phyloP scores from a whole-genome alignment of 768 basidiomycete species.

The Clitopilus hobsonii region DNA sequence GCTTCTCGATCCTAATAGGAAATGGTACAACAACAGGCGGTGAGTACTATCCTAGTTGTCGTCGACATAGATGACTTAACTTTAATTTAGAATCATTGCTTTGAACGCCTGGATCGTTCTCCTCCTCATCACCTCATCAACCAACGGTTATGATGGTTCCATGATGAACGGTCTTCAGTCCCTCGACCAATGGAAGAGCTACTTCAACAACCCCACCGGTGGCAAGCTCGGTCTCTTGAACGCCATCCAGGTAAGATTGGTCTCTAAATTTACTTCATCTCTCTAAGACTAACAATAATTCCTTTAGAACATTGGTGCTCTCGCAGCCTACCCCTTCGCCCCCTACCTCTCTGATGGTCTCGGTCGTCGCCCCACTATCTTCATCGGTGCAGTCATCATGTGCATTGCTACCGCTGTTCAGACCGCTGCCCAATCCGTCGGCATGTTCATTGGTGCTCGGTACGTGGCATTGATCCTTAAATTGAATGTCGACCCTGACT shows the following conservation, averaged over 20 bases:
- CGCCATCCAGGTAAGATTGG: slow-evolving; percentile 58
- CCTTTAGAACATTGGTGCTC: slow-evolving; percentile 59
- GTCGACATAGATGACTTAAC: background rate
- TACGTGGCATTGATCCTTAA: slow-evolving; percentile 18
- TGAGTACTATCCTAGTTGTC: slow-evolving; percentile 13
- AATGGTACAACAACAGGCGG: slow-evolving; percentile 78
- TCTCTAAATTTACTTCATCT: background rate
- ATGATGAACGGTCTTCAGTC: slow-evolving; percentile 82
- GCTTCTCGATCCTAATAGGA: slow-evolving; percentile 59
- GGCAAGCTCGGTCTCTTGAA: slow-evolving; percentile 64
- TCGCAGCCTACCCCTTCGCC: slow-evolving; percentile 66
- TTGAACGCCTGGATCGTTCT: slow-evolving; percentile 71
- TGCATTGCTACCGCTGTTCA: slow-evolving; percentile 63
- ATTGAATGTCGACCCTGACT: slow-evolving; percentile 1
- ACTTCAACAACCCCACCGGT: slow-evolving; percentile 56
- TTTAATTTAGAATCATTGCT: slow-evolving; percentile 41
- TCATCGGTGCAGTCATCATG: slow-evolving; percentile 71
- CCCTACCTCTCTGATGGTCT: slow-evolving; percentile 70
- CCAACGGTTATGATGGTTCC: slow-evolving; percentile 72
- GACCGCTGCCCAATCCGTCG: slow-evolving; percentile 64
- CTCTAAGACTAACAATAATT: background rate
- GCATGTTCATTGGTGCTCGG: slow-evolving; percentile 81
- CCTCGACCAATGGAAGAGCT: slow-evolving; percentile 55
- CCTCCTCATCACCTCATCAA: slow-evolving; percentile 70
- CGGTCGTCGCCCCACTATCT: slow-evolving; percentile 62